Evolutionary conservation across 306 rosid species (phyloP).

Genomic region (Rosa persica): DNA sequence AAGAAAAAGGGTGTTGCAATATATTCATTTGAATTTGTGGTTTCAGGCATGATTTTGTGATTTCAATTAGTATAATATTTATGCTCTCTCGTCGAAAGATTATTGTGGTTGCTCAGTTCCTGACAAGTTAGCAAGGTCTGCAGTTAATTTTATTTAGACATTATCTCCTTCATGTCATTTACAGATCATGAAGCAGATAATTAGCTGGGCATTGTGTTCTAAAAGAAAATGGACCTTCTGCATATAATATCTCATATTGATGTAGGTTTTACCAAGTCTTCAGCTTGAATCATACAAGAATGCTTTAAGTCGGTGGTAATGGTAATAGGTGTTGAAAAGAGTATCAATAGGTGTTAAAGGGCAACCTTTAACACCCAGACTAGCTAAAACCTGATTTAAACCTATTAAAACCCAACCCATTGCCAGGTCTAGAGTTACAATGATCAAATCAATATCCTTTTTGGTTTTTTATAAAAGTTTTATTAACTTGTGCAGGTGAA

Average conservation of each 20-base stretch:
- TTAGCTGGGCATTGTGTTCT: neutral
- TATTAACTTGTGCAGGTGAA: neutral
- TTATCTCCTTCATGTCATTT: neutral
- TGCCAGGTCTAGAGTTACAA: too few species aligned
- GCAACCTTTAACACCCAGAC: too few species aligned
- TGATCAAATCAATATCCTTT: neutral
- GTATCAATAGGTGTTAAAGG: neutral
- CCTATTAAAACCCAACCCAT: too few species aligned
- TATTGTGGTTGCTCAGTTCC: neutral
- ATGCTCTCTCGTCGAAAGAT: too few species aligned
- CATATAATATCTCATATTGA: too few species aligned
- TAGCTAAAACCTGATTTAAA: neutral
- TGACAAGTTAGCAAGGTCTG: neutral
- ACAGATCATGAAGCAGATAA: neutral
- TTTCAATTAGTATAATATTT: too few species aligned
- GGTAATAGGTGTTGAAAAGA: neutral
- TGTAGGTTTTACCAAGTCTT: neutral
- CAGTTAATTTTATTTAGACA: neutral
- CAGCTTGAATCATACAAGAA: neutral
- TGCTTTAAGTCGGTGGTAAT: neutral
- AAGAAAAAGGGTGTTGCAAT: too few species aligned
- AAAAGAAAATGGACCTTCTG: too few species aligned
- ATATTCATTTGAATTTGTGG: neutral
- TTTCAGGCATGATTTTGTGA: neutral
- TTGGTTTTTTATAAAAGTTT: neutral